phyloP scores from a whole-genome alignment of 345 rosid species.

The Kandelia obovata region DNA sequence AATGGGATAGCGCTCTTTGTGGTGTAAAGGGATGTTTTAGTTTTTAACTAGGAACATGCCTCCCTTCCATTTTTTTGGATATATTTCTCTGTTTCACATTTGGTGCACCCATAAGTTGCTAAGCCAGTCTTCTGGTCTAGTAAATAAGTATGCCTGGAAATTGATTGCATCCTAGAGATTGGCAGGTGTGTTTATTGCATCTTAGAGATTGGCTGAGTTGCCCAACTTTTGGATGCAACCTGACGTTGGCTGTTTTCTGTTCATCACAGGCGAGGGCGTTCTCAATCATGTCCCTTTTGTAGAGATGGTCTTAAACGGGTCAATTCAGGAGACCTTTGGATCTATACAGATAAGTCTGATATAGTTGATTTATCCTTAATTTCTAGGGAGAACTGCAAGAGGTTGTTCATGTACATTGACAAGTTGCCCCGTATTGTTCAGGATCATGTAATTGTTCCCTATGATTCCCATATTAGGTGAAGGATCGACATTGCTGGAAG shows the following conservation, averaged over 20 bases:
- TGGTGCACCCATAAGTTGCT: too few species aligned
- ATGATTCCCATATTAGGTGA: conserved; percentile 48
- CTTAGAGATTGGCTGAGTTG: too few species aligned
- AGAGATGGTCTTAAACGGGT: conserved; percentile 61
- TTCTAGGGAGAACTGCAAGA: conserved; percentile 42
- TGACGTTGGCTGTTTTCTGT: conserved; percentile 4
- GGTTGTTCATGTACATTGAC: conserved; percentile 62
- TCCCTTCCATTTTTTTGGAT: too few species aligned
- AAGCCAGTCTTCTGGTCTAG: too few species aligned
- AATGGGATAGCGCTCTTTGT: too few species aligned
- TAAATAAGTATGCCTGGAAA: too few species aligned
- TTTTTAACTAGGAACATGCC: too few species aligned
- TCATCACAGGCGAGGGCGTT: conserved; percentile 51
- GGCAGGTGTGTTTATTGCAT: too few species aligned
- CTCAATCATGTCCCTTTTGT: conserved; percentile 83
- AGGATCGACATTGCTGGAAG: conserved; percentile 17
- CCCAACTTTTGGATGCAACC: background rate
- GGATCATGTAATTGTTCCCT: conserved; percentile 40
- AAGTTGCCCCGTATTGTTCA: conserved; percentile 64
- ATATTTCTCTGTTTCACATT: too few species aligned
- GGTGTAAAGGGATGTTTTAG: too few species aligned
- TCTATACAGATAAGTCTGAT: conserved; percentile 47
- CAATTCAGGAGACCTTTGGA: conserved; percentile 64
- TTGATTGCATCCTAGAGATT: too few species aligned
- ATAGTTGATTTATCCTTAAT: conserved; percentile 39